A percentile compares a stretch with the other conserved stretches of the same genome.
Conservation (phyloP, 768 basidiomycete species). For the Hygrophoropsis aurantiaca region DNA sequence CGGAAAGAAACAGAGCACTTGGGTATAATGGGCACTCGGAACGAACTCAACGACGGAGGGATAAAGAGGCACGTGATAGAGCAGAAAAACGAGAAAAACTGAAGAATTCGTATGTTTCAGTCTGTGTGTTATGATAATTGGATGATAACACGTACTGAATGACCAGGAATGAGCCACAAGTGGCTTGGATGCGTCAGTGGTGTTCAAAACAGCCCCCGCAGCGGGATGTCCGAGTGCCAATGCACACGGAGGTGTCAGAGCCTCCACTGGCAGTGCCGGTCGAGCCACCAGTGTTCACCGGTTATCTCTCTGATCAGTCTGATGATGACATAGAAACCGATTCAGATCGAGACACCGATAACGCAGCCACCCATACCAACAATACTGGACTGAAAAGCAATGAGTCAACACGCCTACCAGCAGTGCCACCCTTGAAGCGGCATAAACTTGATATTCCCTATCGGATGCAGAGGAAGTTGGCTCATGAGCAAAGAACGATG, state of each 20-base stretch:
- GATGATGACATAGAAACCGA: neutral
- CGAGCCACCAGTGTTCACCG: neutral
- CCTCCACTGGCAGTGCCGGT: neutral
- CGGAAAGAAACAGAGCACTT: constrained; percentile 8
- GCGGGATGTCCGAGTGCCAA: neutral
- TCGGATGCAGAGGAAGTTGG: neutral
- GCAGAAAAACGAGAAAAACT: neutral
- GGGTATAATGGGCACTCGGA: constrained; percentile 14
- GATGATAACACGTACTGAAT: neutral
- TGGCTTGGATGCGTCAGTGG: neutral
- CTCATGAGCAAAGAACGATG: neutral
- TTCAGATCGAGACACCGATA: neutral
- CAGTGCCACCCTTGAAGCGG: neutral
- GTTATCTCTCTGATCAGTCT: neutral
- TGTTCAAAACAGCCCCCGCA: too few species aligned
- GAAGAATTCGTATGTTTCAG: neutral
- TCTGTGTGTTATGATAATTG: neutral
- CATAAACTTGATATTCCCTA: neutral
- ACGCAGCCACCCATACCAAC: too few species aligned
- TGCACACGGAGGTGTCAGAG: neutral
- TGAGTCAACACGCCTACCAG: too few species aligned
- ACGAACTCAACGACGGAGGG: constrained; percentile 2
- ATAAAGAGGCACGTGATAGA: constrained; percentile 4
- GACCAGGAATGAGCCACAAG: neutral
- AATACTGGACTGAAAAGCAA: too few species aligned